Evolutionary conservation across 768 basidiomycete genomes (phyloP).

Genomic region (Trametes elegans): DNA sequence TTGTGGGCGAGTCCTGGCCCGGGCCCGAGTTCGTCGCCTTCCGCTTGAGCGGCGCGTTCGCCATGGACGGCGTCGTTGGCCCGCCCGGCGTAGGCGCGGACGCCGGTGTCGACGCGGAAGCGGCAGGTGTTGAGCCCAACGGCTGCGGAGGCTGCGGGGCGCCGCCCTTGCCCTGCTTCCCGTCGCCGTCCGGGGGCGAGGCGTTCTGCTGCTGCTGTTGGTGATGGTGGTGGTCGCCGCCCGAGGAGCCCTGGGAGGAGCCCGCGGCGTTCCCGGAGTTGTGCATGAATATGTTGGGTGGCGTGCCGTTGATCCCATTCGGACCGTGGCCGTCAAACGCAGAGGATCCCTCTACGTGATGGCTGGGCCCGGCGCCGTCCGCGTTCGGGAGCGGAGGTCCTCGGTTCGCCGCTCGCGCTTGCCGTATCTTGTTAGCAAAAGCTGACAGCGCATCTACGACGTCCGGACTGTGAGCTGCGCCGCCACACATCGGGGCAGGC

Average conservation of each 20-base stretch:
- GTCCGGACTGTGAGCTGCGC: not conserved
- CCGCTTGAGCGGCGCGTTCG: conserved; percentile 34
- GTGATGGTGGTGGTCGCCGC: conserved; percentile 40
- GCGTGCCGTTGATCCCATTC: conserved; percentile 7
- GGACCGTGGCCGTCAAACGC: conserved; percentile 8
- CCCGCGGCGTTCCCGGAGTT: conserved; percentile 26
- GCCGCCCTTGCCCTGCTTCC: conserved; percentile 68
- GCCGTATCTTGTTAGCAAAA: conserved; percentile 40
- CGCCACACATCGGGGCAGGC: not conserved
- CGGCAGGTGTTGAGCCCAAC: conserved; percentile 24
- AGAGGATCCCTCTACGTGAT: conserved; percentile 1
- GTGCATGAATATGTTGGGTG: conserved; percentile 8
- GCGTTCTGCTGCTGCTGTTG: conserved; percentile 50
- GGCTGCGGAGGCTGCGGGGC: conserved; percentile 41
- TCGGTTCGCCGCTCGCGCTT: conserved; percentile 21
- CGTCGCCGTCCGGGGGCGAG: conserved; percentile 43
- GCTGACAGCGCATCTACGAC: conserved; percentile 41
- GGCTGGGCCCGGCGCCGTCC: conserved; percentile 5
- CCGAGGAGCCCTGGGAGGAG: conserved; percentile 24
- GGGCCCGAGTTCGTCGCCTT: conserved; percentile 24
- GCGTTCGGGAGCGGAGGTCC: not conserved
- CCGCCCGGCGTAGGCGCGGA: conserved; percentile 25
- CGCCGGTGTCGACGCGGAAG: conserved; percentile 30
- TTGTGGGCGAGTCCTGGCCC: conserved; percentile 49
- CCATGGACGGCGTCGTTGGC: conserved; percentile 28